Base-by-base conservation (phyloP, 768 basidiomycete species). In the Mrakia gelida region DNA sequence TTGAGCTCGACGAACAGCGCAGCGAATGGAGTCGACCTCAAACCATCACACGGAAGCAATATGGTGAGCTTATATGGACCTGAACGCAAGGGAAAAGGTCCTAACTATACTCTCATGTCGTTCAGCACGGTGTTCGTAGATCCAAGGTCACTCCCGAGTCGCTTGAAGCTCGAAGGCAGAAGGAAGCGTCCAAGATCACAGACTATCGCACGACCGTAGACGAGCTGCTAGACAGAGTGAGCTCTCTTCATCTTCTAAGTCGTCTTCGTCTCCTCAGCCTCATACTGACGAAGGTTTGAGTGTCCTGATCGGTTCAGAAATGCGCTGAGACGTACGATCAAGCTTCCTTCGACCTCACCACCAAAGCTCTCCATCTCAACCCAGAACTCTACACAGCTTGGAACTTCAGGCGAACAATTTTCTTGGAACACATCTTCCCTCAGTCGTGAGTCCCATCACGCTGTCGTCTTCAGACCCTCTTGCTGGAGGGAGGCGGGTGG, bases 341-440 rank as follows among this genome's bases (percentile, higher is more conserved):
- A 41, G 91, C 91, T n/a, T 89, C 93, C 0, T 89, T 98, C 52
- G 86, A 88, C n/a, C 85, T 91, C 61, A 96, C 95, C 0, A 90
- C 90, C 23, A 87, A 86, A 38, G 84, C 98, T 32, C 89, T 99
- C 13, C 89, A 90, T 73, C 81, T 92, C 61, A 98, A 98, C 82
- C 95, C 96, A 3, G 97, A 99, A 85, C 94, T 94, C 83, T 97
- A 97, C 84, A 95, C 96, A 1, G 86, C 92, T 54, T 98, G 97
- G 97, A 96, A 97, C 84, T 95, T 94, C 85, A 88, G 97, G 67
- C 87, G 96, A 45, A 87, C 89, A 74, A 94, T 97, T 79, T 85
- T 96, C 28, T 82, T 90, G 59, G 86, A 89, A 32, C 91, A 91
- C 3, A 83, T 92, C 65, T 94, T 96, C 80, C 88, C 88, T 15